Percentiles rank a stretch among this genome's conserved stretches.
Evolutionary conservation across 1,284 basidiomycete species (phyloP).

Genomic region (Blastosporella zonata): DNA sequence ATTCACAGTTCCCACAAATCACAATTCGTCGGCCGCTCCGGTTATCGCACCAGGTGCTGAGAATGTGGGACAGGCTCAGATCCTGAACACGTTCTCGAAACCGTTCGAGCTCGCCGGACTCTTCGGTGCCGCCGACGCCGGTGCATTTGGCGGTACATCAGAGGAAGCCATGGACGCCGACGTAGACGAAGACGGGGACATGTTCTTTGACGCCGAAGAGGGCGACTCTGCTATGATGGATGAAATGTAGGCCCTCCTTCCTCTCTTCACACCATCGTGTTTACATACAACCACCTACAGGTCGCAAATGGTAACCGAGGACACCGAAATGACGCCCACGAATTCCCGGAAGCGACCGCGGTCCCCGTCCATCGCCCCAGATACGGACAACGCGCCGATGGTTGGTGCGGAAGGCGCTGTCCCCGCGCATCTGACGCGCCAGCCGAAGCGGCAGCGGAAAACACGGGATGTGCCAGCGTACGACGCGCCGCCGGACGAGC

Average conservation of each 20-base stretch:
- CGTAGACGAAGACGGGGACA: constrained; percentile 38
- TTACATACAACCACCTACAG: constrained; percentile 10
- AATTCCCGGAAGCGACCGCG: constrained; percentile 38
- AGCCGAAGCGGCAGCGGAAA: constrained; percentile 59
- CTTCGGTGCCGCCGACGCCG: constrained; percentile 72
- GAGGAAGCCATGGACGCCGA: constrained; percentile 35
- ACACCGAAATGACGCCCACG: constrained; percentile 40
- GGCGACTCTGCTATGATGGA: constrained; percentile 43
- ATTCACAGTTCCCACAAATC: constrained; percentile 13
- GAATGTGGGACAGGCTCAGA: constrained; percentile 70
- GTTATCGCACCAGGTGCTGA: constrained; percentile 67
- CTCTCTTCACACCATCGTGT: not conserved
- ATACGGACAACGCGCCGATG: constrained; percentile 18
- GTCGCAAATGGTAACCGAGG: constrained; percentile 39
- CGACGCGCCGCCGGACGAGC: constrained; percentile 41
- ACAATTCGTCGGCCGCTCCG: constrained; percentile 23
- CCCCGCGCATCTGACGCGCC: constrained; percentile 31
- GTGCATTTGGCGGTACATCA: constrained; percentile 53
- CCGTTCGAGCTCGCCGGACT: constrained; percentile 75
- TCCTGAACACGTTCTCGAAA: constrained; percentile 61
- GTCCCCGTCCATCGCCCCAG: constrained; percentile 33
- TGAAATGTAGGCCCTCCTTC: constrained; percentile 39
- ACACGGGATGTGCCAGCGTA: constrained; percentile 49
- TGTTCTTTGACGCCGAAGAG: constrained; percentile 32
- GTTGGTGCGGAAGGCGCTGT: constrained; percentile 15